Base-by-base conservation (phyloP, 768 basidiomycete species). In the Strobilomyces dryophilus region DNA sequence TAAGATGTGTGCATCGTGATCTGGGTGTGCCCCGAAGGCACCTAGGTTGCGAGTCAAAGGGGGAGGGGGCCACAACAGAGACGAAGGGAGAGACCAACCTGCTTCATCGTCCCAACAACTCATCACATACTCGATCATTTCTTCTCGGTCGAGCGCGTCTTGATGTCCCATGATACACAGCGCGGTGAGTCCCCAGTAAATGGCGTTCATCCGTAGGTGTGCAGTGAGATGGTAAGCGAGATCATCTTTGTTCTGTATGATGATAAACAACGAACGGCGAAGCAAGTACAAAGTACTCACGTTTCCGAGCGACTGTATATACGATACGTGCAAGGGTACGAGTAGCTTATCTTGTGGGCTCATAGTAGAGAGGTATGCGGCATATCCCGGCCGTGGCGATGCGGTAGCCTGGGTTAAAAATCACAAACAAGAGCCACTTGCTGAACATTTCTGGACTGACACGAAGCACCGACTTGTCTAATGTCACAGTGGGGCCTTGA, bases 181-280 rank as follows among this genome's bases (percentile, higher is more conserved):
- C 0, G 97, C 93, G 0, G 89, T 92, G 37, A 94, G 74, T 8
- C 93, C 97, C 97, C 97, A 99, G 70, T 97, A 99, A 8, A 98
- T 77, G 2, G 94, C 95, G 68, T 98, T 98, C 71, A 99, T 76
- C 8, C 95, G 89, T 8, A 98, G 79, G 70, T 99, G 97, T 12
- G 93, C 78, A 0, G 95, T 95, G 18, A 95, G 77, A 67, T 95
- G 92, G 71, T 95, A 95, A 1, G 80, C 77, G 17, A 97, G 78
- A 58, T 93, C 92, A 74, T 92, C 83, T 53, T 87, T 86, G 71
- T 76, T 85, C 89, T 89, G 62, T n/a, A 11, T 6, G 26, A 34
- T 40, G 31, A 31, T 66, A 18, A 62, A 56, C 29, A 12, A 26
- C 21, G 12, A 4, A 5, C 8, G 31, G 8, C 7, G 14, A 5